These are phyloP conservation scores for Betula pendula DNA, from an alignment of 306 rosid genomes.

Conservation along the genomic window DNA sequence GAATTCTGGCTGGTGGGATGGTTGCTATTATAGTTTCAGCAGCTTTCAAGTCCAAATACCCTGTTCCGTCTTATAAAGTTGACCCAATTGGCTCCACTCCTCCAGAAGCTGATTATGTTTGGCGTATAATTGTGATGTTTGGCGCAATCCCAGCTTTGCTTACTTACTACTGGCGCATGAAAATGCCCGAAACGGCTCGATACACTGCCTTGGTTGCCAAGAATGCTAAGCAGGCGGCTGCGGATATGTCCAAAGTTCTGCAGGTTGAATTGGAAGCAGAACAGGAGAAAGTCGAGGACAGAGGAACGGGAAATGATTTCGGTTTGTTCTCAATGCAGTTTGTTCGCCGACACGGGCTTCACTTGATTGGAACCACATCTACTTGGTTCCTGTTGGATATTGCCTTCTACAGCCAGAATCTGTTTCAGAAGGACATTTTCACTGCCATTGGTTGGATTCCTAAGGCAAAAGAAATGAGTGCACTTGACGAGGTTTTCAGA, in stretches of 20 bases:
- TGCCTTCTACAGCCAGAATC: constrained; percentile 87
- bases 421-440: constrained; percentile 89
- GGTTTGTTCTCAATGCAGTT: constrained; percentile 64
- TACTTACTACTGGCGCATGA: constrained; percentile 80
- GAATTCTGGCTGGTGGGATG: constrained; percentile 76
- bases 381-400: constrained; percentile 89
- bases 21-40: constrained; percentile 70
- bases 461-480: constrained; percentile 66
- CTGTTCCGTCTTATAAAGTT: constrained; percentile 46
- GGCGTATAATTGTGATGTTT: constrained; percentile 79
- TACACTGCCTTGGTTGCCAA: constrained; percentile 91
- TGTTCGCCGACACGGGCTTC: constrained; percentile 67
- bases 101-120: constrained; percentile 73
- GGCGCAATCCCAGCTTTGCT: constrained; percentile 80
- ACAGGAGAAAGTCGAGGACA: constrained; percentile 33
- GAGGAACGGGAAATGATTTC: constrained; percentile 39
- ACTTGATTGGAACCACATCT: constrained; percentile 64
- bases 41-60: constrained; percentile 44
- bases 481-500: constrained; percentile 68
- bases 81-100: constrained; percentile 52
- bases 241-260: constrained; percentile 77
- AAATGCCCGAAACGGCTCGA: constrained; percentile 93
- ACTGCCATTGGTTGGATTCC: constrained; percentile 87
- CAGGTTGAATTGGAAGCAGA: constrained; percentile 63
- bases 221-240: constrained; percentile 66